Evolutionary conservation across 2,329 filamentous ascomycete species (phyloP), one percentile per base, ranked within the genome.

Genomic region (Trichoderma hamatum): DNA sequence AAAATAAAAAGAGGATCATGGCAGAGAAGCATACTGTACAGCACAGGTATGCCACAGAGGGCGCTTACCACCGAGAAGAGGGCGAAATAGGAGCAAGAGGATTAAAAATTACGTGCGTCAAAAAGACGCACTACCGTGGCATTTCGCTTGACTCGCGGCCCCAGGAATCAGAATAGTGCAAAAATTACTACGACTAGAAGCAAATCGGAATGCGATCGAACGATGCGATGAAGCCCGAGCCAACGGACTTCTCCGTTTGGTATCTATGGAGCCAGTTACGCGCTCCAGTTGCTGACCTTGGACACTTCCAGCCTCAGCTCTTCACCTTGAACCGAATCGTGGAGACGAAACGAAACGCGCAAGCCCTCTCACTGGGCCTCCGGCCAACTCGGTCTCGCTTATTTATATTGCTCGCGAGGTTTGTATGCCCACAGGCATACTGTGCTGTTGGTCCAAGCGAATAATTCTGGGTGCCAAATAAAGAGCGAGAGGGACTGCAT

Each of bases 271-370:
- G 61, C 19, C 56, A 58, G 52, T 24, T 28, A 58, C 39, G 46
- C 21, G n/a, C 54, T 54, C 54, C 34, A 46, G 16, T 43, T 16
- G 36, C 36, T 39, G 36, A n/a, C n/a, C n/a, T 19, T 39, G 3
- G 39, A n/a, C 39, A 43, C n/a, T 51, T 59, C 36, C 54, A 28
- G 56, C 56, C n/a, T 36, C 32, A 58, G 54, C 21, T 49, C 43
- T 59, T 67, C 46, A 51, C 56, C 16, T 43, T 43, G 54, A 49
- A 28, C 54, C 63, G 54, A 59, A 67, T 67, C 63, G 63, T 58
- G 63, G 63, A 59, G 63, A 59, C 52, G 36, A 46, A 49, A 21
- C 36, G 54, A 49, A 67, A 67, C 63, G 63, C 63, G 63, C 63
- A 56, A 59, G 63, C 63, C 36, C 43, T 34, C 54, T 54, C 54